Conservation (phyloP, 306 rosid species). For the Elaeagnus macrophylla region DNA sequence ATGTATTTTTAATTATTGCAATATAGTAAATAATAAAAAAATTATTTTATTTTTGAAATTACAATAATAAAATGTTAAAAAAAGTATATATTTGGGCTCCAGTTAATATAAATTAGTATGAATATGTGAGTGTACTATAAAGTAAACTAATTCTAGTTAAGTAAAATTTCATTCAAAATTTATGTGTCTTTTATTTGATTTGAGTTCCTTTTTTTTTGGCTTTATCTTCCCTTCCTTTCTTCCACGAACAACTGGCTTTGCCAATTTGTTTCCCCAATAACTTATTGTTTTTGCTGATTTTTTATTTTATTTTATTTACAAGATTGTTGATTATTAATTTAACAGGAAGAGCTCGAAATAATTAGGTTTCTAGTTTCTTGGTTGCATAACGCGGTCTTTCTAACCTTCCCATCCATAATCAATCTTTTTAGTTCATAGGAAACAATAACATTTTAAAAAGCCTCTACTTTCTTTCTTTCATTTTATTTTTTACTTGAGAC, state of each 20-base stretch:
- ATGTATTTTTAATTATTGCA: too few species aligned
- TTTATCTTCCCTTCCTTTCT: constrained; percentile 42
- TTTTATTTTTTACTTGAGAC: constrained; percentile 1
- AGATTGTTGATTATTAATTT: constrained; percentile 35
- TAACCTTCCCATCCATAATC: constrained; percentile 46
- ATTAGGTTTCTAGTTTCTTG: constrained; percentile 70
- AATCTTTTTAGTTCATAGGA: constrained; percentile 76
- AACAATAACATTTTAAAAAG: too few species aligned
- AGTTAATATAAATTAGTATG: too few species aligned
- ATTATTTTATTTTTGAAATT: too few species aligned
- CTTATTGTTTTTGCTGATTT: constrained; percentile 62
- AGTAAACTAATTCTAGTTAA: too few species aligned
- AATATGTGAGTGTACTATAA: too few species aligned
- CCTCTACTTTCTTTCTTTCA: constrained; percentile 12
- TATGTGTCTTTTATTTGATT: constrained; percentile 33
- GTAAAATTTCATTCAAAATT: constrained; percentile 1
- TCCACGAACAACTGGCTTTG: constrained; percentile 94
- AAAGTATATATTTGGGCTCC: too few species aligned
- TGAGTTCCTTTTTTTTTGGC: constrained; percentile 65
- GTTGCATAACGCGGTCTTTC: constrained; percentile 32
- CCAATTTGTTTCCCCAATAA: constrained; percentile 36
- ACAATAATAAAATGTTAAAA: too few species aligned
- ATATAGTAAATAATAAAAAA: too few species aligned
- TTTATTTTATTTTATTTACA: constrained; percentile 38
- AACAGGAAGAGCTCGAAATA: constrained; percentile 38